Evolutionary conservation across 2,329 filamentous ascomycete genomes (phyloP).

Genomic region (Pseudopithomyces chartarum): DNA sequence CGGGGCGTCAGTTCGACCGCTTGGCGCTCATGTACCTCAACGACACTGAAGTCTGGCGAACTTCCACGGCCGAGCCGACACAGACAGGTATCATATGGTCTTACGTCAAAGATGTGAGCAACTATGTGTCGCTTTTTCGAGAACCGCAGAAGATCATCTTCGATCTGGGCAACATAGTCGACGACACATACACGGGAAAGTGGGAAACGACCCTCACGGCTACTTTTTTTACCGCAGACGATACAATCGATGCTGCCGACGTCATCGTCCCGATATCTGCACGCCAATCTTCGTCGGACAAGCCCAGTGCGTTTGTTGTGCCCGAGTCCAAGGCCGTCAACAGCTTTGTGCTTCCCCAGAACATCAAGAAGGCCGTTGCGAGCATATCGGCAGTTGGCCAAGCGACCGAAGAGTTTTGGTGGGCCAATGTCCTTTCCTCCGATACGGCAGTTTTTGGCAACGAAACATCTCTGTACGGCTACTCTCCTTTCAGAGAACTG

Average conservation of each 20-base stretch:
- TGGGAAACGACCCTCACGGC: constrained; percentile 78
- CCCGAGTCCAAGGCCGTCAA: constrained; percentile 67
- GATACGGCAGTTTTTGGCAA: constrained; percentile 63
- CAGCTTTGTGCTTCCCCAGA: constrained; percentile 66
- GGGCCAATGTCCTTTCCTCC: constrained; percentile 73
- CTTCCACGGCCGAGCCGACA: constrained; percentile 81
- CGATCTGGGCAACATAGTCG: constrained; percentile 72
- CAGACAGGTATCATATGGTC: constrained; percentile 73
- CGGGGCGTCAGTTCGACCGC: constrained; percentile 76
- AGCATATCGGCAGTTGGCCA: constrained; percentile 80
- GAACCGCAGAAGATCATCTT: constrained; percentile 76
- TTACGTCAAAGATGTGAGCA: constrained; percentile 79
- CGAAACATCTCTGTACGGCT: constrained; percentile 65
- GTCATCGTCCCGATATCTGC: constrained; percentile 70
- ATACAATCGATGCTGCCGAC: constrained; percentile 59
- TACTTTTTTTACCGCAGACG: constrained; percentile 66
- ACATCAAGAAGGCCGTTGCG: constrained; percentile 71
- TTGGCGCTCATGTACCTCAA: constrained; percentile 76
- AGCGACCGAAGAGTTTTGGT: constrained; percentile 82
- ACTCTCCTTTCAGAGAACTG: constrained; percentile 77
- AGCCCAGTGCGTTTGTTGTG: constrained; percentile 69
- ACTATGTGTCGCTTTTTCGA: constrained; percentile 71
- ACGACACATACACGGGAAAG: constrained; percentile 71
- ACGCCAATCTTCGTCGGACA: constrained; percentile 54
- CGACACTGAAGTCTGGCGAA: constrained; percentile 81